Base-by-base conservation (phyloP, 768 basidiomycete species). In the Pholiota molesta region DNA sequence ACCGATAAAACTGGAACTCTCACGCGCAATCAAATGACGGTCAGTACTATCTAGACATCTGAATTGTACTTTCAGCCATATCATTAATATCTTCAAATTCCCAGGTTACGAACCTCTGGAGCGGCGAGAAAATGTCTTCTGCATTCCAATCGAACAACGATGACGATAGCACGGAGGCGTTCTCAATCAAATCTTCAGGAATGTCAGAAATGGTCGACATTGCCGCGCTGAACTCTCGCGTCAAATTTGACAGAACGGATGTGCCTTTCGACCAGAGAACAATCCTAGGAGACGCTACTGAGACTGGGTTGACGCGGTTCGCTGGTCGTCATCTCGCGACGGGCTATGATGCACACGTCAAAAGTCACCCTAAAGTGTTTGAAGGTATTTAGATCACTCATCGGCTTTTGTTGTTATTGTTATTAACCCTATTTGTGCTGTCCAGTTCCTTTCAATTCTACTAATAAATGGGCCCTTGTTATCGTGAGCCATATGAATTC, bases 131-230 rank as follows among this genome's bases (percentile, higher is more conserved):
- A 66, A 89, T 90, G 87, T 85, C 77, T 64, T 80, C 86, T 0
- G 86, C 87, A 10, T 90, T 87, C 78, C 85, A 86, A 80, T 88
- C 87, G 0, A 88, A 89, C 73, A 90, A 90, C 65, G 87, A 90
- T 68, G 82, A 85, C 6, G 69, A 81, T n/a, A 76, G 77, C 11
- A 86, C 83, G 0, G 73, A 72, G 26, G 68, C 73, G 0, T 90
- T 89, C 72, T 75, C 82, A 0, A 74, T 85, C 45, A 73, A 78
- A 11, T 79, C 80, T 0, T 73, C 83, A 11, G 86, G 87, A n/a
- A 89, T 90, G 87, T 63, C 69, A 35, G 87, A 90, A 67, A 83
- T 88, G 65, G 81, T 87, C 52, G 84, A 88, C 65, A 84, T 88
- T 52, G 82, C 85, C 14, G 83, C 84, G 0, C 79, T 90, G 58